phyloP scores from a whole-genome alignment of 345 rosid genomes.

The Clausena lansium region DNA sequence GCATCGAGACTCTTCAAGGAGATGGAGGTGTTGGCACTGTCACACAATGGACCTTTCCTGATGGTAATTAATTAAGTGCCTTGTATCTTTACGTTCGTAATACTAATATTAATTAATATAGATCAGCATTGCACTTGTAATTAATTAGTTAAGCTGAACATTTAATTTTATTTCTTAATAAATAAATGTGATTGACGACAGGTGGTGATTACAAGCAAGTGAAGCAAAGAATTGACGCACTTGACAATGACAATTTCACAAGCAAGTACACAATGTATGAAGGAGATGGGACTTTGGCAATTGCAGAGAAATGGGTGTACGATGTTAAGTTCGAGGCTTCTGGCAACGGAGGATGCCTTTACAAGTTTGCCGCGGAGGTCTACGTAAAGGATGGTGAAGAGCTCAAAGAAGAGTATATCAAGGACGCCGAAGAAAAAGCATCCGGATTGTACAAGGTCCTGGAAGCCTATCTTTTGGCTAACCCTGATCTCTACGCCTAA shows the following conservation, averaged over 20 bases:
- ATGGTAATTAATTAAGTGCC: neutral
- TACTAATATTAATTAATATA: too few species aligned
- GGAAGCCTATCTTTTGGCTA: constrained; percentile 39
- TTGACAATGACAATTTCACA: constrained; percentile 32
- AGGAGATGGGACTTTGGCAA: constrained; percentile 16
- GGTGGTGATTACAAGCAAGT: constrained; percentile 11
- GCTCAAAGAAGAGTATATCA: constrained; percentile 26
- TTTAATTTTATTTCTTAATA: too few species aligned
- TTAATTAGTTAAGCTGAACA: too few species aligned
- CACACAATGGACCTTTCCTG: constrained; percentile 27
- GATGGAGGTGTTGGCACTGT: constrained; percentile 37
- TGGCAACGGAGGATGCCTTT: neutral
- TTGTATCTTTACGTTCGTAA: too few species aligned
- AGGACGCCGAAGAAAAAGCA: constrained; percentile 24
- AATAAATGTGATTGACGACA: neutral
- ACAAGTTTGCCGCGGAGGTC: neutral
- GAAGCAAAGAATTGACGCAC: constrained; percentile 34
- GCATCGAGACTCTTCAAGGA: constrained; percentile 25
- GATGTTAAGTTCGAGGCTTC: constrained; percentile 24
- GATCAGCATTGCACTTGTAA: too few species aligned
- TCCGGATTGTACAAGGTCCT: constrained; percentile 27
- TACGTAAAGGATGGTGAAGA: neutral
- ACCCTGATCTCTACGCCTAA: constrained; percentile 32
- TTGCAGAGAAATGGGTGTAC: constrained; percentile 15
- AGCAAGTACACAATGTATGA: constrained; percentile 31